A percentile compares a stretch with the other conserved stretches of the same genome.
Evolutionary conservation across 345 rosid genomes (phyloP).

Genomic region (Brassica incana): DNA sequence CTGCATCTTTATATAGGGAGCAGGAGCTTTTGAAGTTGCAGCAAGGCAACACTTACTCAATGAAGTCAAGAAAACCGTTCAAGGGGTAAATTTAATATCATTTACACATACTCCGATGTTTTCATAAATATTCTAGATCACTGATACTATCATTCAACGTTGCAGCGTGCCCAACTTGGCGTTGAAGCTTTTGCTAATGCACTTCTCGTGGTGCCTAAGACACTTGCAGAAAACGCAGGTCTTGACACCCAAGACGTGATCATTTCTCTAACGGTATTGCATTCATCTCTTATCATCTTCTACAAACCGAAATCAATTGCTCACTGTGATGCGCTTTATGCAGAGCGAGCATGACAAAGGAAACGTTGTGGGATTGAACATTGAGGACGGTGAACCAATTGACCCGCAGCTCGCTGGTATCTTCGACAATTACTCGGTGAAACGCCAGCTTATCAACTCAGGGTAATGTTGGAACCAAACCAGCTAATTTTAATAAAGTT

Average conservation of each 20-base stretch:
- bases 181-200: slow-evolving; percentile 98
- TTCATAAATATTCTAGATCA: neutral
- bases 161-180: slow-evolving; percentile 97
- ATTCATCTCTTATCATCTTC: neutral
- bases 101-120: neutral
- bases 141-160: slow-evolving; percentile 9
- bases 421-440: slow-evolving; percentile 92
- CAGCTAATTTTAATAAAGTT: neutral
- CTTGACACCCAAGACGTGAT: slow-evolving; percentile 96
- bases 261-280: slow-evolving; percentile 70
- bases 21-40: slow-evolving; percentile 98
- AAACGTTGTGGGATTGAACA: slow-evolving; percentile 81
- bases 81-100: slow-evolving; percentile 65
- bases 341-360: slow-evolving; percentile 97
- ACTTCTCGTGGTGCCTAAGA: slow-evolving; percentile 94
- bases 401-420: slow-evolving; percentile 94
- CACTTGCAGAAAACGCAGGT: slow-evolving; percentile 95
- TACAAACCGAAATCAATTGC: neutral
- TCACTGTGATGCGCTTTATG: slow-evolving; percentile 15
- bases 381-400: slow-evolving; percentile 79
- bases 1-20: slow-evolving; percentile 61
- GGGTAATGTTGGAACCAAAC: slow-evolving; percentile 55
- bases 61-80: slow-evolving; percentile 89
- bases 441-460: slow-evolving; percentile 90
- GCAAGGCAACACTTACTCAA: slow-evolving; percentile 80